A percentile compares a stretch with the other conserved stretches of the same genome.
Evolutionary conservation across 495 filamentous ascomycete species (phyloP).

Genomic region (Aspergillus hancockii): DNA sequence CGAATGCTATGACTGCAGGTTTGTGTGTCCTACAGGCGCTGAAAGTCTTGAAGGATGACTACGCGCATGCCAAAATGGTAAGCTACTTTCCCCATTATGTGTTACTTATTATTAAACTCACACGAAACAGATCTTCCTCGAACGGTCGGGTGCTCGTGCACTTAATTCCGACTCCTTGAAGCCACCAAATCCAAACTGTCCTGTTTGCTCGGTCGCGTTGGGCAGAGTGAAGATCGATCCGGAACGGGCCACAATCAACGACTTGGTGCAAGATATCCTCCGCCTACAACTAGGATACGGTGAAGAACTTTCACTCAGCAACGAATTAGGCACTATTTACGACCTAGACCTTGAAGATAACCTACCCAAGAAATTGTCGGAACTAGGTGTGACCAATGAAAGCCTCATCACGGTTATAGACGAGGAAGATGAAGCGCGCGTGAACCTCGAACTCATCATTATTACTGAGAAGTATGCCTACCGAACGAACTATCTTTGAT

Average conservation of each 20-base stretch:
- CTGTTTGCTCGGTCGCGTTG: slow-evolving; percentile 76
- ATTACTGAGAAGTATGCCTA: slow-evolving; percentile 40
- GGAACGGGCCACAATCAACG: slow-evolving; percentile 72
- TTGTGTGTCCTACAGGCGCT: slow-evolving; percentile 92
- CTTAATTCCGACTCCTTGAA: slow-evolving; percentile 75
- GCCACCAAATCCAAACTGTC: slow-evolving; percentile 76
- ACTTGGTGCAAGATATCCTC: slow-evolving; percentile 77
- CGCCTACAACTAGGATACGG: slow-evolving; percentile 72
- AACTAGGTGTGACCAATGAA: slow-evolving; percentile 72
- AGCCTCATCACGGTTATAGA: slow-evolving; percentile 84
- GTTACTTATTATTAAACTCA: slow-evolving; percentile 11
- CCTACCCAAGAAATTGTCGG: slow-evolving; percentile 70
- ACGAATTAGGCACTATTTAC: slow-evolving; percentile 72
- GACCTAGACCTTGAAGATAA: slow-evolving; percentile 89
- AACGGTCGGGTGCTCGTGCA: slow-evolving; percentile 64
- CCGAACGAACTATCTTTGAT: no score
- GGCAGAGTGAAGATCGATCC: slow-evolving; percentile 66
- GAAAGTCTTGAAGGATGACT: slow-evolving; percentile 80
- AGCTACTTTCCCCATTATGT: not conserved
- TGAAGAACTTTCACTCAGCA: slow-evolving; percentile 78
- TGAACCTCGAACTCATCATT: slow-evolving; percentile 75
- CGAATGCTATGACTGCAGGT: slow-evolving; percentile 93
- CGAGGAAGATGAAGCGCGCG: slow-evolving; percentile 76
- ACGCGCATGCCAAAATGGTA: slow-evolving; percentile 61
- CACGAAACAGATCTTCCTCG: slow-evolving; percentile 70